Evolutionary conservation across 805 yeast genomes (phyloP).

Genomic region (Kockiozyma suomiensis): DNA sequence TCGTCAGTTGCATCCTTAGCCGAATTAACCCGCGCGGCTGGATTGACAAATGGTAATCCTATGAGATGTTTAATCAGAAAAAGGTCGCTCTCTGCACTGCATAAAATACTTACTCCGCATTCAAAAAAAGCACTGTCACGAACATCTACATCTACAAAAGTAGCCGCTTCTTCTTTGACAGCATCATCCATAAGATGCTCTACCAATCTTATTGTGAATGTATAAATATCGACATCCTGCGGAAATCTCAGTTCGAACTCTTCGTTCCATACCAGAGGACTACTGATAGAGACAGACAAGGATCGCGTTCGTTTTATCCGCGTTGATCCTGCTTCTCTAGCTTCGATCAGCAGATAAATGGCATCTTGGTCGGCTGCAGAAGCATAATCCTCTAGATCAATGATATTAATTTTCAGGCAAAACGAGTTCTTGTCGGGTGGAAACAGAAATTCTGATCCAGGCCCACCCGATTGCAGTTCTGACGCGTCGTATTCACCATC

Average conservation of each 20-base stretch:
- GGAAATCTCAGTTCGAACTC: slow-evolving; percentile 2
- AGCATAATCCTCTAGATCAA: not conserved
- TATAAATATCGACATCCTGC: not conserved
- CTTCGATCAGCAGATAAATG: not conserved
- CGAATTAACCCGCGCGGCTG: slow-evolving; percentile 2
- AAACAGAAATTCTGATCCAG: not conserved
- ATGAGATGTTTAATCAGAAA: not conserved
- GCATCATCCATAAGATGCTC: slow-evolving; percentile 1
- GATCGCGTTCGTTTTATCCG: not conserved
- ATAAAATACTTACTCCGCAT: not conserved
- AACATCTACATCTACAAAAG: slow-evolving; percentile 9
- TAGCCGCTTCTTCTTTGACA: not conserved
- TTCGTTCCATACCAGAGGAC: slow-evolving; percentile 1
- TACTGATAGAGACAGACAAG: not conserved
- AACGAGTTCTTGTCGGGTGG: not conserved
- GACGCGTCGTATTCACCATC: not conserved
- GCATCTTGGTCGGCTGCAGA: not conserved
- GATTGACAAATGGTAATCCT: slow-evolving; percentile 1
- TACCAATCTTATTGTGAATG: not conserved
- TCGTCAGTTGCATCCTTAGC: slow-evolving; percentile 3
- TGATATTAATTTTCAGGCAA: not conserved
- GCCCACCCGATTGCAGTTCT: not conserved
- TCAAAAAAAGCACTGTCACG: slow-evolving; percentile 9
- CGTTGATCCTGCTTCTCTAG: not conserved
- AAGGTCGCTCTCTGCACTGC: too few species aligned